phyloP scores from a whole-genome alignment of 2,329 filamentous ascomycete species.

The Escovopsis weberi region DNA sequence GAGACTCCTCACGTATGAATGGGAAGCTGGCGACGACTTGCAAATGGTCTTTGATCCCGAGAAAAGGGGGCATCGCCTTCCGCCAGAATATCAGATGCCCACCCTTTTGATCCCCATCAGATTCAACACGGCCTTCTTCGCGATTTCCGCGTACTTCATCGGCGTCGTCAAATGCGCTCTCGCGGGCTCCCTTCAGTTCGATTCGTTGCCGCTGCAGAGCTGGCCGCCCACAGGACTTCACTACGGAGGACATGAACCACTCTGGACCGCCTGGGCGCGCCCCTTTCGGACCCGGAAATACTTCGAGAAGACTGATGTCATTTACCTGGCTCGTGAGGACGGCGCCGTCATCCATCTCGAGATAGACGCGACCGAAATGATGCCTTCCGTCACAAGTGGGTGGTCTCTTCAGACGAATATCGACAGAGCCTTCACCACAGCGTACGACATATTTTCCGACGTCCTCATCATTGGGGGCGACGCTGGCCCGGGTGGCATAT shows the following conservation, averaged over 20 bases:
- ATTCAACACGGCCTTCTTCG: constrained; percentile 54
- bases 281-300: constrained; percentile 53
- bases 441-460: constrained; percentile 55
- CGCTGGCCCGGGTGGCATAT: constrained; percentile 63
- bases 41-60: constrained; percentile 29
- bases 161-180: constrained; percentile 41
- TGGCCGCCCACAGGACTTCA: constrained; percentile 29
- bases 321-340: constrained; percentile 82
- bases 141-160: constrained; percentile 48
- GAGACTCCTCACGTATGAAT: constrained; percentile 44
- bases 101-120: constrained; percentile 58
- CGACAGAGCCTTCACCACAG: constrained; percentile 65
- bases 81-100: constrained; percentile 42
- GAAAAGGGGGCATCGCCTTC: constrained; percentile 34
- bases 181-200: constrained; percentile 33
- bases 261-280: constrained; percentile 78
- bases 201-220: constrained; percentile 26
- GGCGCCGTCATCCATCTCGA: constrained; percentile 63
- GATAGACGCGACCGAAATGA: constrained; percentile 41
- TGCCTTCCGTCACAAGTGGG: constrained; percentile 41
- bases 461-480: constrained; percentile 69
- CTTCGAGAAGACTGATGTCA: constrained; percentile 52
- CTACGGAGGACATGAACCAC: constrained; percentile 33
- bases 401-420: constrained; percentile 58
- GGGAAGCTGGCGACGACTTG: constrained; percentile 39